Conservation (phyloP, 2,329 filamentous ascomycete genomes). For the Plenodomus lindquistii region DNA sequence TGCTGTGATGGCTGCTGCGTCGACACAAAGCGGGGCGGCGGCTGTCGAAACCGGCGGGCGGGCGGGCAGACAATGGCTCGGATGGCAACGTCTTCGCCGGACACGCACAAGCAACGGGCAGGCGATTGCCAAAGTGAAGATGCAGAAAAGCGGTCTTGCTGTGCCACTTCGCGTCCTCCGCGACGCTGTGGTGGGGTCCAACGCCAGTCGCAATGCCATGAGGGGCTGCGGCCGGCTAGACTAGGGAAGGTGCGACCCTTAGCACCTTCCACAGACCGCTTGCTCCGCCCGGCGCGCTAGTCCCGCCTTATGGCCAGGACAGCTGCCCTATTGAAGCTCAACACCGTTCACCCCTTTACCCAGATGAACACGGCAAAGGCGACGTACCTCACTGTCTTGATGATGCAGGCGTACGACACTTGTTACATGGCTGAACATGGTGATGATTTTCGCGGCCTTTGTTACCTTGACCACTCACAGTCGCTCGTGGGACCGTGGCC, state of each 20-base stretch:
- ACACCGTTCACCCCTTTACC: neutral
- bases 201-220: conserved; percentile 4
- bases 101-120: conserved; percentile 10
- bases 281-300: neutral
- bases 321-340: neutral
- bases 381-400: neutral
- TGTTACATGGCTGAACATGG: neutral
- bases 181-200: conserved; percentile 1
- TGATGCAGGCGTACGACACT: neutral
- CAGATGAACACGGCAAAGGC: neutral
- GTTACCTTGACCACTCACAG: no score
- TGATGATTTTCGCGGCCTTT: neutral
- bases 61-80: conserved; percentile 2
- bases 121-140: conserved; percentile 17
- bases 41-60: conserved; percentile 21
- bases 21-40: conserved; percentile 23
- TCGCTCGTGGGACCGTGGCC: no score
- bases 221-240: neutral
- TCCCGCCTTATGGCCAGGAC: neutral
- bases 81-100: conserved; percentile 20
- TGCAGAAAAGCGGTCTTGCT: conserved; percentile 25
- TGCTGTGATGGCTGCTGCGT: conserved; percentile 26
- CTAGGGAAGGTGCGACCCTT: neutral
- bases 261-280: neutral
- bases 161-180: conserved; percentile 4